Evolutionary conservation across 768 basidiomycete species (phyloP).

Genomic region (Lanmaoa pseudosensibilis): DNA sequence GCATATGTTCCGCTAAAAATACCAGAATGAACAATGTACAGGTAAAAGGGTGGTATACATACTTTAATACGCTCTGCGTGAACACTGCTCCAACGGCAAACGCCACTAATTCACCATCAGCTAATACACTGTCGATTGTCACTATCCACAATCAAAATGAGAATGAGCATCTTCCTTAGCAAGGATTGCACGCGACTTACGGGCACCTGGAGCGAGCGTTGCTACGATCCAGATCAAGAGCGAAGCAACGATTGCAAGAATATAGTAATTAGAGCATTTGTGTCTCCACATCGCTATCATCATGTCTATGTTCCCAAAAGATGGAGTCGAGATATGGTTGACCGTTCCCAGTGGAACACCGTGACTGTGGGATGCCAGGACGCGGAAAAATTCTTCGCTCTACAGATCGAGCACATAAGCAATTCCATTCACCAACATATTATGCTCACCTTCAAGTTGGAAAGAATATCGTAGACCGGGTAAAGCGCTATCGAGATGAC

Average conservation of each 20-base stretch:
- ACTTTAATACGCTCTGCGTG: conserved; percentile 29
- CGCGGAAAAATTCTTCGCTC: conserved; percentile 34
- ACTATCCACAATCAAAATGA: conserved; percentile 8
- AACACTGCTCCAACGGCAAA: conserved; percentile 24
- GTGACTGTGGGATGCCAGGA: conserved; percentile 5
- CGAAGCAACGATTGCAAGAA: conserved; percentile 16
- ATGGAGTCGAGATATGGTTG: conserved; percentile 24
- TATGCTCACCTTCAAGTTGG: conserved; percentile 17
- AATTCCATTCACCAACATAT: background rate
- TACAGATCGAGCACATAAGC: background rate
- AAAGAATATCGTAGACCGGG: conserved; percentile 21
- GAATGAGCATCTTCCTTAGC: background rate
- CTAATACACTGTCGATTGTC: conserved; percentile 21
- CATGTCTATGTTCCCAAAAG: conserved; percentile 19
- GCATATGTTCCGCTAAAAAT: conserved; percentile 5
- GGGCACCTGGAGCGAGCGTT: conserved; percentile 25
- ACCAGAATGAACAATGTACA: background rate
- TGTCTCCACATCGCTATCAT: conserved; percentile 17
- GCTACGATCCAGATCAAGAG: conserved; percentile 21
- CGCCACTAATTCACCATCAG: conserved; percentile 24
- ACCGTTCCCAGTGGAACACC: conserved; percentile 27
- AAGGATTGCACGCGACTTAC: conserved; percentile 15
- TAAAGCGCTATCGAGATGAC: conserved; percentile 30
- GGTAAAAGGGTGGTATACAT: background rate
- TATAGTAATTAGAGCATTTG: conserved; percentile 25